Percentiles rank a stretch among this genome's conserved stretches.
These are phyloP conservation scores for Cochlearia excelsa DNA, from an alignment of 345 rosid species.

Conservation along the genomic window DNA sequence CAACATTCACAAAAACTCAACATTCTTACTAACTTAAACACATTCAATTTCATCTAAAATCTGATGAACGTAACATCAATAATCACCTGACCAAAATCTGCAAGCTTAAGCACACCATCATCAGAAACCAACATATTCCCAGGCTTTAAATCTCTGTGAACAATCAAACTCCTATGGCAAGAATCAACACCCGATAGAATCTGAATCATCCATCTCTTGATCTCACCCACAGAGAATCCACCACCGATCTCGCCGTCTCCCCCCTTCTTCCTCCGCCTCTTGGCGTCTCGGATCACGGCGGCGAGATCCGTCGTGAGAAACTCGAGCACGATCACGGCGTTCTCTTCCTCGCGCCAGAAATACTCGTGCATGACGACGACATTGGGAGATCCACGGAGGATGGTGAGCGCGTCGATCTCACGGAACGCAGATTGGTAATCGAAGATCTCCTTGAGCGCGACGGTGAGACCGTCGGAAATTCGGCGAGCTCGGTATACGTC, in stretches of 20 bases:
- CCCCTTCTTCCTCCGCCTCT: conserved; percentile 47
- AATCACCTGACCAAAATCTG: conserved; percentile 96
- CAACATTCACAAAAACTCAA: not conserved
- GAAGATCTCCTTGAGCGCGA: conserved; percentile 94
- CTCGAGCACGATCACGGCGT: conserved; percentile 90
- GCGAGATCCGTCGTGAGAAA: conserved; percentile 71
- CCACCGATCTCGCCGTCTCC: conserved; percentile 14
- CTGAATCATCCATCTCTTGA: conserved; percentile 96
- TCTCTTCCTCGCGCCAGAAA: conserved; percentile 95
- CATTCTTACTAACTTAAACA: not conserved
- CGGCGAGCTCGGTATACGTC: conserved; percentile 88
- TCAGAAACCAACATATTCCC: conserved; percentile 75
- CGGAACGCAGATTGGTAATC: conserved; percentile 93
- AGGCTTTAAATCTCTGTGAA: conserved; percentile 93
- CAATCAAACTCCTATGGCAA: conserved; percentile 73
- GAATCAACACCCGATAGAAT: conserved; percentile 69
- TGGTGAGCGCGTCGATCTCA: conserved; percentile 79
- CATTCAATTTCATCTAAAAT: not conserved
- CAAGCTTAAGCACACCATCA: conserved; percentile 81
- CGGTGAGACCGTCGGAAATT: conserved; percentile 58
- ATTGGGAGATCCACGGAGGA: conserved; percentile 70
- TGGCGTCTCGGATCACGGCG: conserved; percentile 57
- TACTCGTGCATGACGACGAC: conserved; percentile 77
- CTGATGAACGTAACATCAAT: not conserved
- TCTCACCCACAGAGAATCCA: conserved; percentile 53